Percentiles rank a stretch among this genome's conserved stretches.
phyloP scores from a whole-genome alignment of 2,329 filamentous ascomycete genomes.

The Alternaria brassicicola region DNA sequence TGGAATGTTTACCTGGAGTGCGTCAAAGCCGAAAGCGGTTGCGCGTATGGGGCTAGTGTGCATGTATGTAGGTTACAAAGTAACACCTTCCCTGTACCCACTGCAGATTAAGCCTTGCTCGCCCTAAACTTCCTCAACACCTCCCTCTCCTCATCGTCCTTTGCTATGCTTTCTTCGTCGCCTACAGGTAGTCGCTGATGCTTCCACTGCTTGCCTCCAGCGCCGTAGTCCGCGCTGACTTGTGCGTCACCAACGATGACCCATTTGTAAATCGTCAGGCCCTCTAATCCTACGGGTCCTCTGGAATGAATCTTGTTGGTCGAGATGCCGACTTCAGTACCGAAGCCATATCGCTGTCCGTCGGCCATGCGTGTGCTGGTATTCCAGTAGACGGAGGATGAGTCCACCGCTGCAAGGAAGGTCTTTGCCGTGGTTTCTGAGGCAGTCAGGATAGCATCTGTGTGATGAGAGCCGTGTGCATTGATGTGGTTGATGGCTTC shows the following conservation, averaged over 20 bases:
- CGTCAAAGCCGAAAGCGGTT: not conserved
- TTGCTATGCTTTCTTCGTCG: slow-evolving; percentile 37
- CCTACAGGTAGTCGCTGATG: slow-evolving; percentile 57
- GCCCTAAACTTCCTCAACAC: slow-evolving; percentile 42
- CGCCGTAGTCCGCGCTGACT: slow-evolving; percentile 74
- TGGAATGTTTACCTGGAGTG: not conserved
- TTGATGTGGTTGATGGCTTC: slow-evolving; percentile 90
- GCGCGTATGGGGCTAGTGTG: not conserved
- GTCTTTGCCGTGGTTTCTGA: slow-evolving; percentile 70
- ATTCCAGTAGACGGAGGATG: slow-evolving; percentile 96
- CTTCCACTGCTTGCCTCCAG: slow-evolving; percentile 61
- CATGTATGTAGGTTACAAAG: not conserved
- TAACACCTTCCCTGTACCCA: not conserved
- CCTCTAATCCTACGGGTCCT: slow-evolving; percentile 91
- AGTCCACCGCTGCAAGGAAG: slow-evolving; percentile 87
- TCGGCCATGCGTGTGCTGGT: slow-evolving; percentile 93
- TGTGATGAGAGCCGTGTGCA: slow-evolving; percentile 88
- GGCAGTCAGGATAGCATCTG: slow-evolving; percentile 84
- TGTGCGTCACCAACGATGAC: slow-evolving; percentile 84
- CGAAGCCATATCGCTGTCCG: slow-evolving; percentile 96
- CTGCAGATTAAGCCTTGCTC: slow-evolving; percentile 7
- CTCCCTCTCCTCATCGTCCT: slow-evolving; percentile 43
- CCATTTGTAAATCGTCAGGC: slow-evolving; percentile 97
- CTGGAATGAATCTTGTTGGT: slow-evolving; percentile 98
- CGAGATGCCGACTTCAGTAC: slow-evolving; percentile 96